Evolutionary conservation across 257 asterid genomes (phyloP).

Genomic region (Solanum pinnatisectum): DNA sequence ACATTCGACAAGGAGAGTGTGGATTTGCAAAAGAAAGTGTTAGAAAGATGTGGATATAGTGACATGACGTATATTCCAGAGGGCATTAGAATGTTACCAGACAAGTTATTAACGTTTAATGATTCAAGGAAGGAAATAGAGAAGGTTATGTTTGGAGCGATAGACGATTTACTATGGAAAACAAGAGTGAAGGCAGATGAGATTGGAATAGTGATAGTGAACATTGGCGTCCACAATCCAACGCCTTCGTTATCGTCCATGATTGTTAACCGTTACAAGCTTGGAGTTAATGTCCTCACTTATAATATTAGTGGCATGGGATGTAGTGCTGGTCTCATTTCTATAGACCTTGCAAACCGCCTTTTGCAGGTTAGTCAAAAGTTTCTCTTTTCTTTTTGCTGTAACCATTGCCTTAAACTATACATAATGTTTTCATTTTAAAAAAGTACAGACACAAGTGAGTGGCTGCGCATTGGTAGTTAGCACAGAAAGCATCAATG

Average conservation of each 20-base stretch:
- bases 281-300: constrained; percentile 18
- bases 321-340: constrained; percentile 31
- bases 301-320: constrained; percentile 31
- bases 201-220: constrained; percentile 27
- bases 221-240: constrained; percentile 17
- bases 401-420: neutral
- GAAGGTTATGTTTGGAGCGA: constrained; percentile 22
- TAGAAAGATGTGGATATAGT: constrained; percentile 17
- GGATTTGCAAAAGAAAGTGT: constrained; percentile 12
- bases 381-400: neutral
- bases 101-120: constrained; percentile 1
- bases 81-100: neutral
- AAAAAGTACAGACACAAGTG: constrained; percentile 12
- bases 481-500: constrained; percentile 9
- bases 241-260: constrained; percentile 19
- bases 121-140: constrained; percentile 18
- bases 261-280: constrained; percentile 27
- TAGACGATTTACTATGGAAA: constrained; percentile 14
- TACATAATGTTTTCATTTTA: neutral
- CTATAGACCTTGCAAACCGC: constrained; percentile 15
- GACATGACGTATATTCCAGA: constrained; percentile 8
- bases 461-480: constrained; percentile 23
- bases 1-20: constrained; percentile 11
- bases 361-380: neutral
- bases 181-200: constrained; percentile 13